Percentiles rank a stretch among this genome's conserved stretches.
phyloP scores from a whole-genome alignment of 345 rosid species.

The Euclidium syriacum region DNA sequence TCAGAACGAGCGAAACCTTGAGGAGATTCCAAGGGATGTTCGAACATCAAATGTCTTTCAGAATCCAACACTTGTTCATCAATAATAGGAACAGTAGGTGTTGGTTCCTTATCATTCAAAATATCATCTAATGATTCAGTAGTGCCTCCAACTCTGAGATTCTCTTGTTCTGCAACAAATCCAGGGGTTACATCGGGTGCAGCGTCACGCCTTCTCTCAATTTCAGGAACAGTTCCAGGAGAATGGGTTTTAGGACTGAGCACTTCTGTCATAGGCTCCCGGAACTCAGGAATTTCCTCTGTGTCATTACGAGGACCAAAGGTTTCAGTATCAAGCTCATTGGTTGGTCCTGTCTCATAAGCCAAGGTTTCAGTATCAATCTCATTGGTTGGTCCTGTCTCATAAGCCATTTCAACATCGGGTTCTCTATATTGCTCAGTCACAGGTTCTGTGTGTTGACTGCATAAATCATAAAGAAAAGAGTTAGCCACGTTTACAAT shows the following conservation, averaged over 20 bases:
- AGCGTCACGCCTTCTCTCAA: slow-evolving; percentile 61
- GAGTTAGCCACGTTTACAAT: not conserved
- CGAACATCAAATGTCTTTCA: slow-evolving; percentile 36
- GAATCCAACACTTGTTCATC: slow-evolving; percentile 43
- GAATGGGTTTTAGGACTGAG: slow-evolving; percentile 18
- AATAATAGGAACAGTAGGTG: slow-evolving; percentile 30
- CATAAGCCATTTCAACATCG: slow-evolving; percentile 14
- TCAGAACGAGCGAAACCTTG: slow-evolving; percentile 33
- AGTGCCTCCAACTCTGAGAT: slow-evolving; percentile 22
- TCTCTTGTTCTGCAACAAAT: slow-evolving; percentile 16
- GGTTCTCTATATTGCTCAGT: slow-evolving; percentile 19
- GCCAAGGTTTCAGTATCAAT: slow-evolving; percentile 7
- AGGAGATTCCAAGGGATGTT: slow-evolving; percentile 46
- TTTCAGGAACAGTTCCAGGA: slow-evolving; percentile 40
- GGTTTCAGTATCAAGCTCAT: slow-evolving; percentile 14
- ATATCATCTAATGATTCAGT: slow-evolving; percentile 26
- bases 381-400: slow-evolving; percentile 30
- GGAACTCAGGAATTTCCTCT: slow-evolving; percentile 20
- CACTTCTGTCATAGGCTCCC: slow-evolving; percentile 34
- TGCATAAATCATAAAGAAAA: slow-evolving; percentile 23
- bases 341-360: slow-evolving; percentile 19
- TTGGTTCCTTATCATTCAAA: slow-evolving; percentile 38
- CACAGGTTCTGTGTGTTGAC: slow-evolving; percentile 17
- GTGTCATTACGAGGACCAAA: slow-evolving; percentile 35
- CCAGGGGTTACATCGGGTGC: slow-evolving; percentile 30